Evolutionary conservation across 345 rosid species (phyloP), one percentile per base, ranked within the genome.

Genomic region (Barbarea vulgaris): DNA sequence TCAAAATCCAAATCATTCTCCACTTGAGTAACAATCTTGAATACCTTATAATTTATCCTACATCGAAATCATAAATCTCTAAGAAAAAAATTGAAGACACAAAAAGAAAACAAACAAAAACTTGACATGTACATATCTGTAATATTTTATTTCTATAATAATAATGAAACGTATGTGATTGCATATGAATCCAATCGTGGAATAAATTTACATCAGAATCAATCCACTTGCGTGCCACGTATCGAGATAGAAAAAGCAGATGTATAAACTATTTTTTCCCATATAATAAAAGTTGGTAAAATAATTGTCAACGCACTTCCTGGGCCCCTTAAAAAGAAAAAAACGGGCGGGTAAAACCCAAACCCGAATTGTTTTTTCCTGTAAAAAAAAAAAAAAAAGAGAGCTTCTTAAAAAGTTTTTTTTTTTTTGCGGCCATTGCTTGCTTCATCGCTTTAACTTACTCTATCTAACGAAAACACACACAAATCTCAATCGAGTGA

Each of bases 371-470:
- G 22, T 41, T 46, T 69, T 31, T 41, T 46, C 18, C 64, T 53
- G 58, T 39, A 39, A 50, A 52, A 21, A 4, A 13, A 17, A 24
- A 21, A 10, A 3, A 34, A 18, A 27, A 59, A 7, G 58, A 69
- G 66, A 63, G 75, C 66, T 76, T 17, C 28, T 67, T 52, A 19
- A 44, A 65, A 46, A 46, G 72, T 58, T 67, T 24, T 17, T 9
- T n/a, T 37, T 18, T 48, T 8, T 17, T 18, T 5, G 21, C 51
- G 34, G 64, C 41, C 58, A 33, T 61, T 63, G 79, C 14, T 75
- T 67, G 79, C 80, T 77, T 77, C 76, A 70, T 55, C 76, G 65
- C 25, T 55, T 13, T 54, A 62, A 69, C 70, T 42, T 61, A 39
- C 53, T 58, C 61, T 47, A 66, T 65, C n/a, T 27, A 64, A 64